phyloP scores from a whole-genome alignment of 2,329 filamentous ascomycete species.

The Macroventuria anomochaeta region DNA sequence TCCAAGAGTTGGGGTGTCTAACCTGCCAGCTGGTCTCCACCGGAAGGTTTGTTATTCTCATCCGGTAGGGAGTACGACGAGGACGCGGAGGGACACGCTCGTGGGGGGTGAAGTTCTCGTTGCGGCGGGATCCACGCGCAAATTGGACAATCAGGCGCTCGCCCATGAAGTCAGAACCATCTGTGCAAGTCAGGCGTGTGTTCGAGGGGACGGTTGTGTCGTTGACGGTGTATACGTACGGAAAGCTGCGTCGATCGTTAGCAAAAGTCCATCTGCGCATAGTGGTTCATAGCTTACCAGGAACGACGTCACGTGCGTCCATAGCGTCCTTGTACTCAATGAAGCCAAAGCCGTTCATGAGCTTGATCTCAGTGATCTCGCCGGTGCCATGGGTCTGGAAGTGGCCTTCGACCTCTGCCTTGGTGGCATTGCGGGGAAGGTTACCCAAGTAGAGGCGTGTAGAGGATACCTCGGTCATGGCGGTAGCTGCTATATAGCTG shows the following conservation, averaged over 20 bases:
- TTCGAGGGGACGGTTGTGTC: neutral
- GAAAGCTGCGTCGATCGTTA: constrained; percentile 56
- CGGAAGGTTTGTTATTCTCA: constrained; percentile 97
- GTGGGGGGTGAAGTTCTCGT: constrained; percentile 66
- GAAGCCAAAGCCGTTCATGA: constrained; percentile 99
- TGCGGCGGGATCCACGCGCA: constrained; percentile 82
- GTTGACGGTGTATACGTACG: constrained; percentile 55
- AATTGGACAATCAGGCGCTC: constrained; percentile 98
- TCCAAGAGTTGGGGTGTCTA: constrained; percentile 69
- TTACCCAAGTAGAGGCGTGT: constrained; percentile 98
- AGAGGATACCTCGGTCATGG: constrained; percentile 86
- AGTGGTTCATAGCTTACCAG: constrained; percentile 69
- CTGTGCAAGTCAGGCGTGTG: constrained; percentile 56
- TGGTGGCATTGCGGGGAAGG: constrained; percentile 94
- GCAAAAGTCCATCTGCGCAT: constrained; percentile 19
- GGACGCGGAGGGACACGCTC: constrained; percentile 78
- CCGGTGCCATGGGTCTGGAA: constrained; percentile 96
- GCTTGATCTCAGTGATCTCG: constrained; percentile 98
- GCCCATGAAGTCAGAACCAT: constrained; percentile 98
- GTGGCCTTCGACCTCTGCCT: constrained; percentile 94
- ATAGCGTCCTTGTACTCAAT: constrained; percentile 99
- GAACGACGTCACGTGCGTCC: constrained; percentile 97
- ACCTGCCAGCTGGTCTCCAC: constrained; percentile 99
- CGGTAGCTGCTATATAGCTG: constrained; percentile 23
- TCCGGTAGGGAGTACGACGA: constrained; percentile 91